Percentiles rank a stretch among this genome's conserved stretches.
Conservation (phyloP, 108 stramenopile species). For the Skeletonema menzelii region DNA sequence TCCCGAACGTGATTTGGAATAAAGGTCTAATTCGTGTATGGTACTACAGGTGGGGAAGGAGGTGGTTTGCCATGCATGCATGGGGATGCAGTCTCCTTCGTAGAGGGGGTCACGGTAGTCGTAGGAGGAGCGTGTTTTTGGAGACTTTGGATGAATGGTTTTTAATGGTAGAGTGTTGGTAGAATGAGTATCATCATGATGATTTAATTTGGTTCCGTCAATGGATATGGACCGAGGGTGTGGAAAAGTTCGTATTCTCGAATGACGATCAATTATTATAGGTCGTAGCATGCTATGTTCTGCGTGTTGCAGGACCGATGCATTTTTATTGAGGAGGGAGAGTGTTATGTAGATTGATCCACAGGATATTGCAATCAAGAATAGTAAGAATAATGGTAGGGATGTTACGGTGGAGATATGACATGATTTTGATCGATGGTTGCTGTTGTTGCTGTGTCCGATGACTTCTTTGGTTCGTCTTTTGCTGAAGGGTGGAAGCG, state of each 20-base stretch:
- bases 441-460: too few relatives aligned
- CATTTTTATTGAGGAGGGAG: not conserved
- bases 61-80: conserved; percentile 29
- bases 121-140: conserved; percentile 4
- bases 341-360: not conserved
- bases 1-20: not conserved
- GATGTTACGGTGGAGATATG: not conserved
- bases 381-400: not conserved
- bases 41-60: conserved; percentile 31
- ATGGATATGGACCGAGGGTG: not conserved
- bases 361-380: not conserved
- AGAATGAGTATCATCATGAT: too few relatives aligned
- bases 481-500: too few relatives aligned
- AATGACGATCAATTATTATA: too few relatives aligned
- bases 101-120: conserved; percentile 12
- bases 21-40: conserved; percentile 42
- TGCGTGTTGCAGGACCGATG: not conserved
- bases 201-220: not conserved
- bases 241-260: not conserved
- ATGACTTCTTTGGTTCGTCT: too few relatives aligned
- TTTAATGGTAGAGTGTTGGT: not conserved
- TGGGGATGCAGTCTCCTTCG: conserved; percentile 41
- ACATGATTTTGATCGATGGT: not conserved
- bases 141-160: not conserved
- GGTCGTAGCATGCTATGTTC: not conserved